Percentiles rank a stretch among this genome's conserved stretches.
Conservation (phyloP, 805 yeast species). For the Ogataea salicorniae region DNA sequence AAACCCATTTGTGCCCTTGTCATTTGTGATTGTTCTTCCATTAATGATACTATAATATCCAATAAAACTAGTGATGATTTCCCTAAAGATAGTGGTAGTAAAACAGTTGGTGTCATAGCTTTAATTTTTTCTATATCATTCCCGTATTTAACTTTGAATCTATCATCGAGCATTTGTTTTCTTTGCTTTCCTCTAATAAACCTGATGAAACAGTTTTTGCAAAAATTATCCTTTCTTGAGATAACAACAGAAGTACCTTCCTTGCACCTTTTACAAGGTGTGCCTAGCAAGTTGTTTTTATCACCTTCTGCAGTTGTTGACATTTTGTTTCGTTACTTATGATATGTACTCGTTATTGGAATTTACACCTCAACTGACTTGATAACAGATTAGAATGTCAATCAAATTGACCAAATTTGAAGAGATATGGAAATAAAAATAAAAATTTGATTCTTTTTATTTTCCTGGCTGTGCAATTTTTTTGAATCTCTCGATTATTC, state of each 20-base stretch:
- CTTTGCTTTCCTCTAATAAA: slow-evolving; percentile 78
- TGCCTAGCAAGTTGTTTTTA: slow-evolving; percentile 4
- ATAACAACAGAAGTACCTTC: slow-evolving; percentile 35
- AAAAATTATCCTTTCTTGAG: slow-evolving; percentile 62
- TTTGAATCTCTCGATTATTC: too few species aligned
- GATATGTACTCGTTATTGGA: too few species aligned
- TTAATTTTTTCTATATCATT: slow-evolving; percentile 24
- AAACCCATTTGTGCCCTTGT: slow-evolving; percentile 71
- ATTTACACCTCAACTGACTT: too few species aligned
- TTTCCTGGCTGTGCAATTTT: background rate
- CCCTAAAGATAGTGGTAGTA: slow-evolving; percentile 66
- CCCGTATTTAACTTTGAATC: slow-evolving; percentile 65
- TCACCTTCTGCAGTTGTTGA: background rate
- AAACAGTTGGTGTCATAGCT: slow-evolving; percentile 36
- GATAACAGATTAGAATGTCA: too few species aligned
- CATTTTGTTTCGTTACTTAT: background rate
- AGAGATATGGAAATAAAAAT: background rate
- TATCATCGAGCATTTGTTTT: slow-evolving; percentile 67
- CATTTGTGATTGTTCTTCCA: slow-evolving; percentile 51
- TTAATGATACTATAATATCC: slow-evolving; percentile 57
- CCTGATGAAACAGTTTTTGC: slow-evolving; percentile 61
- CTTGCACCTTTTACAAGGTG: slow-evolving; percentile 48
- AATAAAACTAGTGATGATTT: slow-evolving; percentile 60
- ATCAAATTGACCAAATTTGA: too few species aligned
- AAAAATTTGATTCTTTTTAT: background rate